Conservation (phyloP, 345 rosid species). For the Boechera retrofracta region DNA sequence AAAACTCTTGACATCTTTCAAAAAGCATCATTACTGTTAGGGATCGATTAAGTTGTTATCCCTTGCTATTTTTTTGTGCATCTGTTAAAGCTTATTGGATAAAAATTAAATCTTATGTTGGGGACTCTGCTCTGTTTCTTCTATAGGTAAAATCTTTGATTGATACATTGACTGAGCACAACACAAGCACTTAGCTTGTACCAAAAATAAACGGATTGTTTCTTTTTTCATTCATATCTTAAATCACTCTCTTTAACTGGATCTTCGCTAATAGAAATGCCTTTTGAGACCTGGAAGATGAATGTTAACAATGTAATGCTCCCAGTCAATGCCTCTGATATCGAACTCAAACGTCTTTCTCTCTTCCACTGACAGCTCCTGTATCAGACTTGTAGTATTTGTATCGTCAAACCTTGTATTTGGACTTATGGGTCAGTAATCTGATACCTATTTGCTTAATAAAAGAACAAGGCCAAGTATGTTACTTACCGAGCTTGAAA, state of each 20-base stretch:
- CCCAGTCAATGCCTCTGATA: conserved; percentile 47
- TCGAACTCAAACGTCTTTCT: conserved; percentile 41
- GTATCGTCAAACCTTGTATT: conserved; percentile 46
- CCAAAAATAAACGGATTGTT: too few species aligned
- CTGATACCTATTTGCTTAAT: neutral
- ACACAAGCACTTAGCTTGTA: neutral
- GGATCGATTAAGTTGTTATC: neutral
- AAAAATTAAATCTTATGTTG: too few species aligned
- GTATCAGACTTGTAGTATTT: conserved; percentile 40
- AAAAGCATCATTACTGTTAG: neutral
- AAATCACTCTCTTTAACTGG: neutral
- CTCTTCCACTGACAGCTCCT: conserved; percentile 49
- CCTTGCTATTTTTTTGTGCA: neutral
- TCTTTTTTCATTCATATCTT: neutral
- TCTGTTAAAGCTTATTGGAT: neutral
- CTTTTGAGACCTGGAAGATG: conserved; percentile 48
- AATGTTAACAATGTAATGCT: conserved; percentile 44
- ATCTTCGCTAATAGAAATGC: neutral
- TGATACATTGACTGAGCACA: neutral
- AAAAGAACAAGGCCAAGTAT: neutral
- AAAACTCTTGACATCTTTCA: neutral
- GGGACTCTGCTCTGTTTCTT: too few species aligned
- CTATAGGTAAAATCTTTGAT: too few species aligned
- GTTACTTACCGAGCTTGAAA: conserved; percentile 32
- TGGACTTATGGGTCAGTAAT: neutral